Base-by-base conservation (phyloP, 371 early-diverging fungal species). In the Capniomyces stellatus region DNA sequence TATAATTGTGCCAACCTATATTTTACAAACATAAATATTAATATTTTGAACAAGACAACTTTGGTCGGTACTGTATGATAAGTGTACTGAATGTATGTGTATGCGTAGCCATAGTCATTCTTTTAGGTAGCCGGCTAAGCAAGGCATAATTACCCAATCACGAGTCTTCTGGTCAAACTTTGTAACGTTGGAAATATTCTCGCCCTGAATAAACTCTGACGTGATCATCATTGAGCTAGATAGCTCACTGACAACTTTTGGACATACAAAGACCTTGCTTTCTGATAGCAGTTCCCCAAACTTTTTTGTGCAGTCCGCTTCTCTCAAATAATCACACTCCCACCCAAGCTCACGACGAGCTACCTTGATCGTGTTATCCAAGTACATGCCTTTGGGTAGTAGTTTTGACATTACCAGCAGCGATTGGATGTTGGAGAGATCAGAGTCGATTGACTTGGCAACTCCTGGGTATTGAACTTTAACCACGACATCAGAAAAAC, bases 381-480 rank as follows among this genome's bases (percentile, higher is more conserved):
- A 71, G 46, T 91, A 95, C 61, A 97, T 73, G 0, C 97, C 97
- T 19, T 82, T 77, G 0, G 97, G 97, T 21, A 97, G 64, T 40
- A 97, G 59, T 41, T 79, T 82, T 46, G 83, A 79, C 62, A 92
- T 75, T 6, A 83, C 62, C 6, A 92, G 70, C 25, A 95, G 61
- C 0, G 87, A 72, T 61, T 81, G 79, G 41, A 97, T 63, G 54
- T 89, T 89, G 52, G 76, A 73, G 49, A 97, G 64, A 63, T 97
- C 97, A 42, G 78, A 79, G 54, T 87, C 87, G 57, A 96, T 93
- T 18, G 83, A 79, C 28, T 75, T 70, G 0, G 86, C 86, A 0
- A 95, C 86, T 13, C 94, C 95, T 0, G 98, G 98, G 58, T 97
- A 95, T 64, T 97, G 95, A 23, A 97, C 76, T 61, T 97, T 97